Base-by-base conservation (phyloP, 2,329 filamentous ascomycete species). In the Aphanoascus verrucosus region DNA sequence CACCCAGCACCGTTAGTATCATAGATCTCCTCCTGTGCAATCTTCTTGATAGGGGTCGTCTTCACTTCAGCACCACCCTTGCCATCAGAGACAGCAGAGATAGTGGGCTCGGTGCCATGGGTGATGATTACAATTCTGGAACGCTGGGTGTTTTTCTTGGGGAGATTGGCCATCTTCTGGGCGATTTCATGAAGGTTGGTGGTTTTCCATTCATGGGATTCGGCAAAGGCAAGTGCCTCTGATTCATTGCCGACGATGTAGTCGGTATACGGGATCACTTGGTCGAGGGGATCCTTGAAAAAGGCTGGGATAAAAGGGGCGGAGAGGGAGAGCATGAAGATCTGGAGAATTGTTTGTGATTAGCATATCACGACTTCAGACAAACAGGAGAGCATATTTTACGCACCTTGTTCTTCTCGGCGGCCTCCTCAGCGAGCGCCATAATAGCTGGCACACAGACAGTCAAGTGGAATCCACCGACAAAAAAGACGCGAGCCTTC, bases 221-320 rank as follows among this genome's bases (percentile, higher is more conserved):
- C 84, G 60, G 90, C 87, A 73, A 91, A 98, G 54, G 89, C 78
- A 62, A 83, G 81, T 47, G 90, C 91, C 76, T 98, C 93, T 60
- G 87, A 86, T 82, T 98, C 93, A 75, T 98, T 98, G 67, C 90
- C 91, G 69, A 98, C 86, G 57, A 97, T 78, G 73, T 91, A 94
- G 75, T 97, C 90, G 78, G 89, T 94, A 81, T 95, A 96, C 31
- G 86, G 86, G 51, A 88, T 78, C 52, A 86, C 85, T 64, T 83
- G 83, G 72, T 95, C 88, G 46, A 98, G 81, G 60, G 83, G 86
- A 48, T 96, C 90, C 79, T 96, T 96, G 85, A 97, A 98, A 80
- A 96, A 95, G 69, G 94, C 86, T 38, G 85, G 77, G 66, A 98
- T 95, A 78, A 98, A 98, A 56, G 93, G 93, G 6, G 93, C 93